Base-by-base conservation (phyloP, 192 early-diverging fungal genomes). In the Entophlyctis luteolus region DNA sequence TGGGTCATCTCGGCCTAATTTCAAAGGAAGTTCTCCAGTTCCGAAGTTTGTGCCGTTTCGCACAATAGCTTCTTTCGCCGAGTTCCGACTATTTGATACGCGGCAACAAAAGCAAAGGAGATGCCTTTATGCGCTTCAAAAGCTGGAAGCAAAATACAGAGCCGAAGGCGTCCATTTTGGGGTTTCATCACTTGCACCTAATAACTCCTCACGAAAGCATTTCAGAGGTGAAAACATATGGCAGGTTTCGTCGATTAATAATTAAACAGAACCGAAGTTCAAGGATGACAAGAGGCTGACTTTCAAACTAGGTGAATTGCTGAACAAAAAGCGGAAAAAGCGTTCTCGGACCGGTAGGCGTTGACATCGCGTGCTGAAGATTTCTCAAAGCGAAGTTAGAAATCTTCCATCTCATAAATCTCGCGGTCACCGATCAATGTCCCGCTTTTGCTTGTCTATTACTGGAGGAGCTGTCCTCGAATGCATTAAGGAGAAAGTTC, bases 371-470 rank as follows among this genome's bases (percentile, higher is more conserved):
- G 2, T 45, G 18, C 14, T 62, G 58, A 22, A 39, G 29, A 39
- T 38, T 68, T 29, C 28, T 2, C 12, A 22, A 2, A 36, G 2
- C n/a, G 22, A 71, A 8, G 0, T 1, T 28, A 37, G 80, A 65
- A n/a, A 62, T 68, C 10, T 79, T 84, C 35, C 79, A 81, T 39
- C 55, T 71, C 10, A 59, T 84, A 6, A 46, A 48, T 28, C 35
- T 84, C 2, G 82, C 82, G 0, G 71, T 84, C 29, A 75, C 73
- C 20, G 82, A 84, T 48, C 49, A 72, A 35, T 50, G 65, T 36
- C 55, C 54, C 28, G 22, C 66, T 20, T 35, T 37, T 5, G 72
- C 77, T 3, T 73, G 70, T 50, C 16, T 46, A 1, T 36, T 84
- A 8, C 52, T 84, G 20, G 75, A 85, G 5, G 67, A 81, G 3